phyloP scores from a whole-genome alignment of 805 yeast genomes.

The Cyberlindnera euphorbiae region DNA sequence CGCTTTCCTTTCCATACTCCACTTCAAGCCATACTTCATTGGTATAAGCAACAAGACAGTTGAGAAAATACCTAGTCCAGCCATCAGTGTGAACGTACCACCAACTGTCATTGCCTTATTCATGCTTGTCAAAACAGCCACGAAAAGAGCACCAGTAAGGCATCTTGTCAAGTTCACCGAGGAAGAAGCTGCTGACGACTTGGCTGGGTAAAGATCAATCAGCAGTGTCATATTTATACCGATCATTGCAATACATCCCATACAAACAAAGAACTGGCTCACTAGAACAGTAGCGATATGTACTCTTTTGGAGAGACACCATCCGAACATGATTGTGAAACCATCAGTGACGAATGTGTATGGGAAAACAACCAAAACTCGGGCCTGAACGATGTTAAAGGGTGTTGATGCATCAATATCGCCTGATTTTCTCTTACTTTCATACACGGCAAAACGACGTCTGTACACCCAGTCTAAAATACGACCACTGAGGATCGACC shows the following conservation, averaged over 20 bases:
- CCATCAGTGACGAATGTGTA: conserved; percentile 34
- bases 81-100: conserved; percentile 73
- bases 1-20: conserved; percentile 23
- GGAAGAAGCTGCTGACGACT: conserved; percentile 71
- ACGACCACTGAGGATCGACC: conserved; percentile 57
- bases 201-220: conserved; percentile 71
- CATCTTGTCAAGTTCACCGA: conserved; percentile 72
- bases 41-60: conserved; percentile 25
- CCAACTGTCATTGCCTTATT: conserved; percentile 54
- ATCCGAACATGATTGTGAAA: conserved; percentile 56
- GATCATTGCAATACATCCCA: conserved; percentile 53
- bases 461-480: conserved; percentile 42
- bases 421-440: conserved; percentile 21
- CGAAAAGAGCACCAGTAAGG: conserved; percentile 61
- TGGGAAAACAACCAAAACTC: conserved; percentile 48
- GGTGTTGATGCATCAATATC: conserved; percentile 21
- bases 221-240: conserved; percentile 59
- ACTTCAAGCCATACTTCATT: conserved; percentile 28
- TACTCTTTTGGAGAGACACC: conserved; percentile 51
- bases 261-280: conserved; percentile 51
- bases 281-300: conserved; percentile 32
- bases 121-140: conserved; percentile 67
- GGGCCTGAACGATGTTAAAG: conserved; percentile 51
- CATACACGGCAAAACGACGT: conserved; percentile 22
- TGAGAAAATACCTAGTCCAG: conserved; percentile 37